Conservation (phyloP, 2,329 filamentous ascomycete genomes). For the Scorias spongiosa region DNA sequence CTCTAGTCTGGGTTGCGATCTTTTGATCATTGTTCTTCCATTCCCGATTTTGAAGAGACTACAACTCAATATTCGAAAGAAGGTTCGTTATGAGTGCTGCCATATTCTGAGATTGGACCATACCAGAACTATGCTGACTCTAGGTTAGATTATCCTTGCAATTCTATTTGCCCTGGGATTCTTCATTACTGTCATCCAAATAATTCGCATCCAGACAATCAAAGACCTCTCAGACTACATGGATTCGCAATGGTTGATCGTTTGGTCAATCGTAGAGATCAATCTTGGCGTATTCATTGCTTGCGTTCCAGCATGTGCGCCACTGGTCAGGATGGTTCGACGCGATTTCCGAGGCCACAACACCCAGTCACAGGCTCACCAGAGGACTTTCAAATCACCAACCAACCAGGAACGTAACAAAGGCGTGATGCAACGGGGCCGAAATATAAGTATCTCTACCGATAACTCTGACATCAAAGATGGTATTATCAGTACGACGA, state of each 20-base stretch:
- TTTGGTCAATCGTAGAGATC: conserved; percentile 34
- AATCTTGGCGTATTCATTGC: conserved; percentile 28
- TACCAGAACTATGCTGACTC: background rate
- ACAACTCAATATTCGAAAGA: conserved; percentile 11
- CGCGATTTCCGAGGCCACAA: background rate
- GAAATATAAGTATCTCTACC: background rate
- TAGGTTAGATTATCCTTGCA: conserved; percentile 23
- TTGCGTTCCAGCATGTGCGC: conserved; percentile 29
- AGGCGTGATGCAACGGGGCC: background rate
- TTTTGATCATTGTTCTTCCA: conserved; percentile 6
- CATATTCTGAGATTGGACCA: conserved; percentile 18
- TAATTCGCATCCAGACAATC: conserved; percentile 37
- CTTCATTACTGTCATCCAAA: conserved; percentile 37
- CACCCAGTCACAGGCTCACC: background rate
- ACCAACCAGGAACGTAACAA: no score
- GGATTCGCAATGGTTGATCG: conserved; percentile 28
- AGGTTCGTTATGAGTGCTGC: background rate
- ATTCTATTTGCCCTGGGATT: conserved; percentile 34
- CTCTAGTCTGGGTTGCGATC: conserved; percentile 5
- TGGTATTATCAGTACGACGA: background rate
- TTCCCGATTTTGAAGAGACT: conserved; percentile 6
- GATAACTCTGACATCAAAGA: background rate
- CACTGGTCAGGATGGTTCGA: conserved; percentile 13
- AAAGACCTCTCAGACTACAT: conserved; percentile 29
- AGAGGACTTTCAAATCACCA: no score